Conservation (phyloP, 176 grass and related monocot species). For the Triticum urartu region DNA sequence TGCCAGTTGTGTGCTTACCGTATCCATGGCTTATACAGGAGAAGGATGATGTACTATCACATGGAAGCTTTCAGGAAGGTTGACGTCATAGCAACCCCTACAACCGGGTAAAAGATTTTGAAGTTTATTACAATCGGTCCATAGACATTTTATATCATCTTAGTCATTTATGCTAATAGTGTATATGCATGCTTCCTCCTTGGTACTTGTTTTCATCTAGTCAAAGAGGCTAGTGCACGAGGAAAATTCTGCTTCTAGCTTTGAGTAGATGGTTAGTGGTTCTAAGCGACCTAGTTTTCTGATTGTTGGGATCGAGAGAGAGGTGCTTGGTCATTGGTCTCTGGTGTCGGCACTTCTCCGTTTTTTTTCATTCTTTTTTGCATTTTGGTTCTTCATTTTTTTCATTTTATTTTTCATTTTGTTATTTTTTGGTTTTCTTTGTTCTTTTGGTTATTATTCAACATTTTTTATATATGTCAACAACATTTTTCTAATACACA, state of each 20-base stretch:
- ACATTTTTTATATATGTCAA: no score
- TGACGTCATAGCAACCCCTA: conserved; percentile 91
- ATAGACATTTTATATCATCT: neutral
- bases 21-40: conserved; percentile 57
- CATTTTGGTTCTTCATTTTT: no score
- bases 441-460: no score
- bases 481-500: no score
- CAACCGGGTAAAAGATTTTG: conserved; percentile 69
- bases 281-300: neutral
- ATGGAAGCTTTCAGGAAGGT: conserved; percentile 97
- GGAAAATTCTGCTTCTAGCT: neutral
- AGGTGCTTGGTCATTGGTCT: no score
- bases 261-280: neutral
- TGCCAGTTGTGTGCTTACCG: neutral
- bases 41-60: conserved; percentile 95
- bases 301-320: no score
- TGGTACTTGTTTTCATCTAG: neutral
- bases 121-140: conserved; percentile 2
- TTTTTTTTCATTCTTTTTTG: no score
- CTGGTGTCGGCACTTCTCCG: no score
- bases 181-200: neutral
- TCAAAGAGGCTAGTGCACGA: neutral
- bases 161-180: neutral
- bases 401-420: no score
- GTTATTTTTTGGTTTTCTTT: no score